A percentile compares a stretch with the other conserved stretches of the same genome.
phyloP scores from a whole-genome alignment of 331 rosid species.

The Malus hybrid region DNA sequence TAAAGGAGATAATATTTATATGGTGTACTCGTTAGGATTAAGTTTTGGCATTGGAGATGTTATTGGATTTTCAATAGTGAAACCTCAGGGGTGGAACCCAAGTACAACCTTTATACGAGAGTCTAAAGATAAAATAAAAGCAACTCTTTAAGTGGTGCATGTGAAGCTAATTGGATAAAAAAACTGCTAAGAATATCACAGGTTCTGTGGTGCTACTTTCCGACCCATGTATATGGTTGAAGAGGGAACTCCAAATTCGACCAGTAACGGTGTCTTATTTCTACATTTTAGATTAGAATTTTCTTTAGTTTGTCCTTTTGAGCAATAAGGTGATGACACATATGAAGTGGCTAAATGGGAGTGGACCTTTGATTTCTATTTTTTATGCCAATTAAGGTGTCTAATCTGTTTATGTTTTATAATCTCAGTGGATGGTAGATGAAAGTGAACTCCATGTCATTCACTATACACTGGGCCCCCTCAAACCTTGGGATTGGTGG shows the following conservation, averaged over 20 bases:
- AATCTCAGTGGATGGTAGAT: constrained; percentile 92
- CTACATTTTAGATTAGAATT: background rate
- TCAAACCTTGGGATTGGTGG: constrained; percentile 99
- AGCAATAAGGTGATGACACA: background rate
- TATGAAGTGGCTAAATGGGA: background rate
- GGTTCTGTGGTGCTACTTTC: background rate
- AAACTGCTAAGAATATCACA: background rate
- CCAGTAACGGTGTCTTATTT: background rate
- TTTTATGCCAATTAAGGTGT: background rate
- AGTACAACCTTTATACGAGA: background rate
- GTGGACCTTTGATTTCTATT: background rate
- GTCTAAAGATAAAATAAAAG: background rate
- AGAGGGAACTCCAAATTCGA: background rate
- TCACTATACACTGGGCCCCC: constrained; percentile 97
- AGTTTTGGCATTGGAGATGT: background rate
- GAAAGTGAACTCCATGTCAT: constrained; percentile 86
- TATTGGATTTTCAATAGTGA: background rate
- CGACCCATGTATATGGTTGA: background rate
- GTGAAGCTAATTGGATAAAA: background rate
- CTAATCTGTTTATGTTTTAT: constrained; percentile 21
- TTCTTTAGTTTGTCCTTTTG: background rate
- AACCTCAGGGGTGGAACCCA: background rate
- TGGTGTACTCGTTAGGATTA: background rate
- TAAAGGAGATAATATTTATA: background rate
- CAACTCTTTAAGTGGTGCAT: background rate